Conservation (phyloP, 768 basidiomycete genomes). For the Tephrocybe sp. region DNA sequence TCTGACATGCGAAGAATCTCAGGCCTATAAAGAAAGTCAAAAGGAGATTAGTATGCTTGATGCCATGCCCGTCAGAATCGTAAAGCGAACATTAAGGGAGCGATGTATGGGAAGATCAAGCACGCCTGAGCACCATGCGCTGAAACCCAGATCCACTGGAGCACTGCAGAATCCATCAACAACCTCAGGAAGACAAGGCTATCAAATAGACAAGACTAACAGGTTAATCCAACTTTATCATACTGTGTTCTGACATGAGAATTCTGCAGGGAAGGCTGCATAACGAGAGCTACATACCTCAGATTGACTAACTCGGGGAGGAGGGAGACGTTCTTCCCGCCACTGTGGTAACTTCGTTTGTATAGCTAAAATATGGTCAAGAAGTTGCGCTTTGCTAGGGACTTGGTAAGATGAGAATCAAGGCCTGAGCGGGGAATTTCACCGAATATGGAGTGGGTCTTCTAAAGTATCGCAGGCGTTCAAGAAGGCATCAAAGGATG, state of each 20-base stretch:
- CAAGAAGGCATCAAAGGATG: slow-evolving; percentile 53
- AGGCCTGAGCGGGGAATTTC: neutral
- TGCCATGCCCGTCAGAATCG: neutral
- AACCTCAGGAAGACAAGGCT: slow-evolving; percentile 3
- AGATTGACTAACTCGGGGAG: slow-evolving; percentile 85
- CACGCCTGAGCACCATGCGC: slow-evolving; percentile 75
- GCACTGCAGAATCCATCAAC: slow-evolving; percentile 43
- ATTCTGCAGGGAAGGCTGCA: slow-evolving; percentile 1
- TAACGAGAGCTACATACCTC: slow-evolving; percentile 38
- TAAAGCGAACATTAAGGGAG: slow-evolving; percentile 69
- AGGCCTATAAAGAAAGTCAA: slow-evolving; percentile 48
- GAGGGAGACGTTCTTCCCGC: slow-evolving; percentile 77
- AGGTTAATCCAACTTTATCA: slow-evolving; percentile 85
- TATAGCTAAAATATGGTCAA: slow-evolving; percentile 56
- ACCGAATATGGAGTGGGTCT: slow-evolving; percentile 70
- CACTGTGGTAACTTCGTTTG: slow-evolving; percentile 60
- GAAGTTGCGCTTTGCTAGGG: slow-evolving; percentile 54
- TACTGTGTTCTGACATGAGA: slow-evolving; percentile 44
- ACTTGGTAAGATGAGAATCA: slow-evolving; percentile 8
- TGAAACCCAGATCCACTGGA: slow-evolving; percentile 80
- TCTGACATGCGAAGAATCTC: slow-evolving; percentile 91
- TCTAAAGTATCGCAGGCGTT: slow-evolving; percentile 45
- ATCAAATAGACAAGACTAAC: slow-evolving; percentile 40
- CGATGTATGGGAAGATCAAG: slow-evolving; percentile 74
- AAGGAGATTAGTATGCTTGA: neutral